phyloP scores from a whole-genome alignment of 2,329 filamentous ascomycete genomes.

The Tricladium varicosporioides region DNA sequence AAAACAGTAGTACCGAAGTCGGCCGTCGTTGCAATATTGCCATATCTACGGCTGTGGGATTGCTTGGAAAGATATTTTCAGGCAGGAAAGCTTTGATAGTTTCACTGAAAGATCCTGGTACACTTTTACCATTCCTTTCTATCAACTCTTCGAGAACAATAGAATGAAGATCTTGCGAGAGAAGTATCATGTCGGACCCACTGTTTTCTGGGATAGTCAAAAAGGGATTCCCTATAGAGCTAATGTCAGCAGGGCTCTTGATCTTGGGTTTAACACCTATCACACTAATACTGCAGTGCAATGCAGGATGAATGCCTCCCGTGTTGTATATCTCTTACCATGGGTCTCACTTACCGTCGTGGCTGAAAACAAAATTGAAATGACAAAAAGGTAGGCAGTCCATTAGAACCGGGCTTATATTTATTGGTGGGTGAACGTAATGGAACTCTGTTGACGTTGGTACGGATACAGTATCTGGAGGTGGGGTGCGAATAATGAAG shows the following conservation, averaged over 20 bases:
- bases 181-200: constrained; percentile 1
- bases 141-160: constrained; percentile 1
- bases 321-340: not conserved
- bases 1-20: constrained; percentile 2
- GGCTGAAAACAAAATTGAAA: not conserved
- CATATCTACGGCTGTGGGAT: not conserved
- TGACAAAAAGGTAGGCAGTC: constrained; percentile 3
- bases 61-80: constrained; percentile 7
- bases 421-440: not conserved
- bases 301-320: not conserved
- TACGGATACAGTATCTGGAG: not conserved
- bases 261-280: not conserved
- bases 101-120: constrained; percentile 1
- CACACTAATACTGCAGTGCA: not conserved
- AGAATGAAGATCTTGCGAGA: constrained; percentile 5
- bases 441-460: not conserved
- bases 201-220: not conserved
- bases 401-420: not conserved
- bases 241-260: not conserved
- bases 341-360: not conserved
- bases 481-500: constrained; percentile 3
- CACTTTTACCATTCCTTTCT: not conserved
- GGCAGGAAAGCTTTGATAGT: constrained; percentile 1
- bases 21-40: constrained; percentile 3
- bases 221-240: constrained; percentile 5